Base-by-base conservation (phyloP, 495 filamentous ascomycete genomes). In the Hypoxylon trugodes region DNA sequence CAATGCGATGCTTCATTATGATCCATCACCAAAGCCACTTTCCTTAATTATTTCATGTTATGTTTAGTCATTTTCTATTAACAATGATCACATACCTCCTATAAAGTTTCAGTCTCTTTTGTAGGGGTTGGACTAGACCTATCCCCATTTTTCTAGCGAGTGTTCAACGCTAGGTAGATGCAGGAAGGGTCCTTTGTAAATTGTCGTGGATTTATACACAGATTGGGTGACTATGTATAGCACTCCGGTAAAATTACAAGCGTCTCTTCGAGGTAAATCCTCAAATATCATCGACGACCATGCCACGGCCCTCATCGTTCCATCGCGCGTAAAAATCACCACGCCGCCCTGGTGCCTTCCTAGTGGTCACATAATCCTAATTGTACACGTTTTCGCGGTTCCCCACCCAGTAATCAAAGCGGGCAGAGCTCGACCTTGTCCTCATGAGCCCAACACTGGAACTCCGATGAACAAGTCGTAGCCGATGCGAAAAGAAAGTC, bases 141-240 rank as follows among this genome's bases (percentile, higher is more conserved):
- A 9, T 16, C 18, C 18, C n/a, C 28, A n/a, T 21, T 36, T 42
- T 26, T 36, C 30, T 21, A 40, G 8, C 18, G 3, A 3, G 18
- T n/a, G n/a, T n/a, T 22, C 16, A 41, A 16, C 22, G 38, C 18
- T n/a, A 22, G 12, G 28, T 16, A n/a, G 9, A 22, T 51, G 37
- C 3, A 41, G 4, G 24, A 24, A 12, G 13, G 13, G 35, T 10
- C n/a, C n/a, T 10, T 16, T 41, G 48, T 21, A 1, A 48, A 24
- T 19, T 16, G 33, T 35, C 36, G 26, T 58, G 42, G 22, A 61
- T 63, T 65, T 73, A 68, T 69, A 73, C 64, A 65, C 41, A 47
- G n/a, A 25, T 38, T 53, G 61, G 67, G 53, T 59, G 33, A 37
- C 64, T 68, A 70, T 73, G 53, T 73, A 70, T 61, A 70, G 40